phyloP scores from a whole-genome alignment of 2,329 filamentous ascomycete species.

The Botrytis fabae region DNA sequence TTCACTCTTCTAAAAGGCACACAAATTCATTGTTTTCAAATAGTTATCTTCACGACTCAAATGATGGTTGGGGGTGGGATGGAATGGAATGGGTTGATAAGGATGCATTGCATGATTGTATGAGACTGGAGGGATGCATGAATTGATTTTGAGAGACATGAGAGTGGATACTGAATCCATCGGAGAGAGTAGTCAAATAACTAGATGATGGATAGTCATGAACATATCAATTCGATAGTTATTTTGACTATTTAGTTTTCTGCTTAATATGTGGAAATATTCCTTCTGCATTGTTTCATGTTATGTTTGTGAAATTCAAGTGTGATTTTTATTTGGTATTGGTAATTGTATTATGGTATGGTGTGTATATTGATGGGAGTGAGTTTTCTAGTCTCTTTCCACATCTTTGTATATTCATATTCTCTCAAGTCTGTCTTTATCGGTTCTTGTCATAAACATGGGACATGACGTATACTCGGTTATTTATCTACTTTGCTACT shows the following conservation, averaged over 20 bases:
- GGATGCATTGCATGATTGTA: constrained; percentile 22
- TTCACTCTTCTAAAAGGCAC: constrained; percentile 12
- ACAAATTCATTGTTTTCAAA: constrained; percentile 27
- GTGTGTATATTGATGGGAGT: neutral
- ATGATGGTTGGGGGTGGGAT: constrained; percentile 22
- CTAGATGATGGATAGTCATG: constrained; percentile 16
- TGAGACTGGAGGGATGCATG: constrained; percentile 15
- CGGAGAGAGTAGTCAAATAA: constrained; percentile 1
- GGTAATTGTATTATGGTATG: neutral
- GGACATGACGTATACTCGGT: neutral
- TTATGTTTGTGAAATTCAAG: neutral
- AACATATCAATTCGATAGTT: constrained; percentile 16
- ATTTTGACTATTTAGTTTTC: neutral
- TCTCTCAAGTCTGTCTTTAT: too few species aligned
- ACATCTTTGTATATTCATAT: neutral
- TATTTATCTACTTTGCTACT: neutral
- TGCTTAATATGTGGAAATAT: neutral
- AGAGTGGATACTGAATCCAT: constrained; percentile 14
- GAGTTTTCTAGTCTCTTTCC: neutral
- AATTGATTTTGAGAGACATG: constrained; percentile 15
- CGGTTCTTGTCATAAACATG: neutral
- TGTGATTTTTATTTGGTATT: neutral
- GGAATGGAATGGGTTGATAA: constrained; percentile 19
- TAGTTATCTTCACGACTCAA: constrained; percentile 23
- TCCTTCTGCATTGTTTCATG: neutral